These are phyloP conservation scores for Mortierella sp. DNA, from an alignment of 371 early-diverging fungal genomes.

Conservation along the genomic window DNA sequence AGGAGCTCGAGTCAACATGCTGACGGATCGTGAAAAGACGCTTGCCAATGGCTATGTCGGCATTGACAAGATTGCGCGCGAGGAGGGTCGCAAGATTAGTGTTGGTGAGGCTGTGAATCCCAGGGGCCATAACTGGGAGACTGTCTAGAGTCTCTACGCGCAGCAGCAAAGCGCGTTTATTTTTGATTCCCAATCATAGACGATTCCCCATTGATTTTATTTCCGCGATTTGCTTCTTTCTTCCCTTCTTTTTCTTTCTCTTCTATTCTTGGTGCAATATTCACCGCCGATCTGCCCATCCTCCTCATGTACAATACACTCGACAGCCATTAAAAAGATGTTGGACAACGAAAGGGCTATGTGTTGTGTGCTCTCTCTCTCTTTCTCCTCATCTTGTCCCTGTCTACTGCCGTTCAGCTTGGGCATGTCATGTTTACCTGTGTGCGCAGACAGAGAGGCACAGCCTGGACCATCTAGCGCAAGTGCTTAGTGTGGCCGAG, in stretches of 20 bases:
- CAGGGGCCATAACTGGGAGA: slow-evolving; percentile 22
- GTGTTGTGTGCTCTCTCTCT: background rate
- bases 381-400: background rate
- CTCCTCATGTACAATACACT: background rate
- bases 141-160: background rate
- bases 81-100: slow-evolving; percentile 26
- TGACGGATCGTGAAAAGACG: slow-evolving; percentile 19
- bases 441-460: too few relatives aligned
- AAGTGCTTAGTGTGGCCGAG: too few relatives aligned
- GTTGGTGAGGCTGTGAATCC: slow-evolving; percentile 14
- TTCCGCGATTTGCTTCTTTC: background rate
- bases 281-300: background rate
- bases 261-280: background rate
- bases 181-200: background rate
- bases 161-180: background rate
- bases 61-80: slow-evolving; percentile 34
- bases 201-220: background rate
- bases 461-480: too few relatives aligned
- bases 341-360: background rate
- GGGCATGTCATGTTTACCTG: too few relatives aligned
- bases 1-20: slow-evolving; percentile 27
- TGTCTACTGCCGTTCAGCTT: background rate
- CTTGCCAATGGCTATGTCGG: slow-evolving; percentile 42
- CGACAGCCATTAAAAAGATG: background rate
- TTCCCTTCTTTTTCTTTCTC: too few relatives aligned